Conservation (phyloP, 1,284 basidiomycete genomes). For the Grifola frondosa region DNA sequence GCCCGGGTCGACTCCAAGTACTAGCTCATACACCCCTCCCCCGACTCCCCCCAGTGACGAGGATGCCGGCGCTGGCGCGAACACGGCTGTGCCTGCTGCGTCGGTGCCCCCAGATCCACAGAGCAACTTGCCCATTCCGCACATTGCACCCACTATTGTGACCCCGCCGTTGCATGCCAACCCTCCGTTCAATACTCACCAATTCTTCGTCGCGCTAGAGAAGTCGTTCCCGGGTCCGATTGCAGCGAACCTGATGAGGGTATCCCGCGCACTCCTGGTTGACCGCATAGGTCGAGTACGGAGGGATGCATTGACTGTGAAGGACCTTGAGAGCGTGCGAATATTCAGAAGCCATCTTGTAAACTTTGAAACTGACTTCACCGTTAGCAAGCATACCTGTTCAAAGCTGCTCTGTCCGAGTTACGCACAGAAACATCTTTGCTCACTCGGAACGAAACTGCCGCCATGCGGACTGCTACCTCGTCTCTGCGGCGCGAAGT, state of each 20-base stretch:
- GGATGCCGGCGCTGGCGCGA: conserved; percentile 1
- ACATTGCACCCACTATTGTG: conserved; percentile 5
- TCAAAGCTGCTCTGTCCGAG: conserved; percentile 91
- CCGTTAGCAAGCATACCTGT: conserved; percentile 93
- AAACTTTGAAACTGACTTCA: neutral
- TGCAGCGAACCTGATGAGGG: conserved; percentile 82
- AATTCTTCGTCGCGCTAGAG: conserved; percentile 66
- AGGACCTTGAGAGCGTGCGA: conserved; percentile 91
- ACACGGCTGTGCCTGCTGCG: conserved; percentile 15
- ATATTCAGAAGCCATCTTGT: too few species aligned
- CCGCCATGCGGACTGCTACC: conserved; percentile 75
- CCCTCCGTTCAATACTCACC: conserved; percentile 40
- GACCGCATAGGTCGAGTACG: conserved; percentile 75
- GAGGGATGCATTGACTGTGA: conserved; percentile 72
- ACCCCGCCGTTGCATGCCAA: conserved; percentile 26
- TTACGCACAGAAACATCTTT: conserved; percentile 86
- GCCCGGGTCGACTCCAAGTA: conserved; percentile 6
- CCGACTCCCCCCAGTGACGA: conserved; percentile 6
- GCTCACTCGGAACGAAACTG: conserved; percentile 82
- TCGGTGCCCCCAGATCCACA: conserved; percentile 20
- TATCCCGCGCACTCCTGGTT: conserved; percentile 78
- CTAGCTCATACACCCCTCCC: conserved; percentile 3
- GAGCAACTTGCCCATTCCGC: conserved; percentile 22
- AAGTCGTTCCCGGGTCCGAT: conserved; percentile 68
- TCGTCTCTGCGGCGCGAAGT: conserved; percentile 84